A percentile compares a stretch with the other conserved stretches of the same genome.
phyloP scores from a whole-genome alignment of 192 early-diverging fungal genomes.

The Pilobolus umbonatus region DNA sequence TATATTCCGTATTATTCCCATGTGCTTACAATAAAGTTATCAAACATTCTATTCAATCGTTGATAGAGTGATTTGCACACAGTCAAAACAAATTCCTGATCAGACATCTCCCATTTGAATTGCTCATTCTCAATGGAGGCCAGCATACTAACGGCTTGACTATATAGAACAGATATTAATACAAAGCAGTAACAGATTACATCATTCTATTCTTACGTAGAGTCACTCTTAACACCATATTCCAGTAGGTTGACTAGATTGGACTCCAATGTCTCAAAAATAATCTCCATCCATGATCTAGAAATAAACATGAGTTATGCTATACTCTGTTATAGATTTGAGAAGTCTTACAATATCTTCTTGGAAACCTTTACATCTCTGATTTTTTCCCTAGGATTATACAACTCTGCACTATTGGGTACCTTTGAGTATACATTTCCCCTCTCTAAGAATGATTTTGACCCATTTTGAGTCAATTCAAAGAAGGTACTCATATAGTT shows the following conservation, averaged over 20 bases:
- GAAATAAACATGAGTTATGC: conserved; percentile 5
- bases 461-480: conserved; percentile 48
- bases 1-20: neutral
- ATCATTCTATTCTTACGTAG: conserved; percentile 41
- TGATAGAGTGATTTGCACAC: conserved; percentile 64
- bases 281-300: conserved; percentile 73
- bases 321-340: neutral
- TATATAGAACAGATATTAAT: conserved; percentile 9
- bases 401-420: conserved; percentile 41
- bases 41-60: conserved; percentile 67
- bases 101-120: conserved; percentile 63
- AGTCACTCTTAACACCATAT: conserved; percentile 66
- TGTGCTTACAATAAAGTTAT: conserved; percentile 61
- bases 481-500: conserved; percentile 91
- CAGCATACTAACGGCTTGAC: conserved; percentile 80
- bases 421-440: conserved; percentile 28
- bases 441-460: conserved; percentile 43
- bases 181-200: neutral
- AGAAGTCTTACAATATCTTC: conserved; percentile 51
- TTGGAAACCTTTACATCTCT: conserved; percentile 70
- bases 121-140: conserved; percentile 66
- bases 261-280: conserved; percentile 72
- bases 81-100: conserved; percentile 64
- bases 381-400: conserved; percentile 45
- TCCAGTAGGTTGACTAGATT: conserved; percentile 74